Base-by-base conservation (phyloP, 257 asterid genomes). In the Cynanchum wilfordii region DNA sequence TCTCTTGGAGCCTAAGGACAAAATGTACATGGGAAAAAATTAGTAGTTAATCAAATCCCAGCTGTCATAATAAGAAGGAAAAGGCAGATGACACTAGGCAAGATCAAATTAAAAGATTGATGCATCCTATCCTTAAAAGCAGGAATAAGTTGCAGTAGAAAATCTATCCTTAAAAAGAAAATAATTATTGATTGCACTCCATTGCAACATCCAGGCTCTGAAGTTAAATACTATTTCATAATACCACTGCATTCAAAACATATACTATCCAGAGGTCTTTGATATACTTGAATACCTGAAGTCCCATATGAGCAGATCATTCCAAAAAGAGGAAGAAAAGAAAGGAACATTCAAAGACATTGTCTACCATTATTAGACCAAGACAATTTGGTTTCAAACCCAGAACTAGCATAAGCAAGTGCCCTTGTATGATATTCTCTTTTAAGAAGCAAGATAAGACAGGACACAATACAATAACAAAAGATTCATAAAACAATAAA, bases 1-100 rank as follows among this genome's bases (percentile, higher is more conserved):
- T 79, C 86, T n/a, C 87, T 79, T 38, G 98, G 99, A 66, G 83
- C 90, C 99, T 94, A 56, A 36, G 16, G 30, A 60, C 57, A 16
- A 42, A 40, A 42, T 44, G 12, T 7, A 13, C 8, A 63, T 1
- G 10, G 15, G n/a, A 10, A 33, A 33, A 22, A 33, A 30, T 12
- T 30, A 62, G 25, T 63, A 63, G 33, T 29, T 60, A 15, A 30
- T 63, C 8, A 3, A 22, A 9, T 36, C 22, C 49, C 47, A 63
- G 25, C 47, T 0, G 68, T 30, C 27, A 19, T 9, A 29, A 5
- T 60, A 22, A 63, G 49, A 5, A 15, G 45, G 40, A 22, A 29
- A 33, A 63, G 68, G 27, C 49, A 63, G 64, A 0, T 57, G 17
- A 57, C 19, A 57, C 17, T 57, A 33, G 36, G 36, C 33, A 22